Percentiles rank a stretch among this genome's conserved stretches.
These are phyloP conservation scores for Neurospora sublineolata DNA, from an alignment of 495 filamentous ascomycete genomes.

Conservation along the genomic window DNA sequence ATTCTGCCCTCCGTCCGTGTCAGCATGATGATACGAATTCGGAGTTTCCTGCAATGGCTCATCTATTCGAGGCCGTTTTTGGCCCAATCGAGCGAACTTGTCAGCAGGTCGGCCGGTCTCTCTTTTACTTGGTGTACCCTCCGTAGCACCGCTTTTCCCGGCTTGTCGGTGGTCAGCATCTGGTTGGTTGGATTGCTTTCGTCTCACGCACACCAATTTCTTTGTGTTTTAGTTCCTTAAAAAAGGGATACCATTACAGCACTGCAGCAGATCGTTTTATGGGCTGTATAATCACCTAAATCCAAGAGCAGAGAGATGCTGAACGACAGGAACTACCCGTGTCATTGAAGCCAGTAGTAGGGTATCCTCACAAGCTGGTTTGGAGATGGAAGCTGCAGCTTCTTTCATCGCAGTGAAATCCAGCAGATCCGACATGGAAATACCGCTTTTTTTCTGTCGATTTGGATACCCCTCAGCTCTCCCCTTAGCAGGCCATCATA, in stretches of 20 bases:
- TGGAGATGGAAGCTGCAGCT: no score
- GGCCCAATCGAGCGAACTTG: not conserved
- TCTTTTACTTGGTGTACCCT: not conserved
- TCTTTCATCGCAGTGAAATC: not conserved
- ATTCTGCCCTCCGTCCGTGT: not conserved
- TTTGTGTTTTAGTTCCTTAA: not conserved
- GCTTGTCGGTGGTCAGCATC: not conserved
- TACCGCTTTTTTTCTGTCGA: no score
- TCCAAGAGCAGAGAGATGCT: not conserved
- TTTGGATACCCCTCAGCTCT: no score
- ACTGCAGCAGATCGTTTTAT: not conserved
- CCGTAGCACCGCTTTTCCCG: not conserved
- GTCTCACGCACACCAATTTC: not conserved
- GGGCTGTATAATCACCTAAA: not conserved
- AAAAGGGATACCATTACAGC: not conserved
- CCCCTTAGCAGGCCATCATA: not conserved
- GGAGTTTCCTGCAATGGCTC: not conserved
- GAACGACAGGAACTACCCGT: not conserved
- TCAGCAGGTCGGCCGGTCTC: not conserved
- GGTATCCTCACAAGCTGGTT: not conserved
- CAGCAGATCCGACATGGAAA: no score
- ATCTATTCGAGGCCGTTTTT: not conserved
- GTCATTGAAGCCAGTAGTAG: not conserved
- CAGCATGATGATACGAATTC: not conserved
- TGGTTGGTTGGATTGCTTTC: not conserved